Evolutionary conservation across 2,329 filamentous ascomycete genomes (phyloP), one percentile per base, ranked within the genome.

Genomic region (Colletotrichum ledebouriae): DNA sequence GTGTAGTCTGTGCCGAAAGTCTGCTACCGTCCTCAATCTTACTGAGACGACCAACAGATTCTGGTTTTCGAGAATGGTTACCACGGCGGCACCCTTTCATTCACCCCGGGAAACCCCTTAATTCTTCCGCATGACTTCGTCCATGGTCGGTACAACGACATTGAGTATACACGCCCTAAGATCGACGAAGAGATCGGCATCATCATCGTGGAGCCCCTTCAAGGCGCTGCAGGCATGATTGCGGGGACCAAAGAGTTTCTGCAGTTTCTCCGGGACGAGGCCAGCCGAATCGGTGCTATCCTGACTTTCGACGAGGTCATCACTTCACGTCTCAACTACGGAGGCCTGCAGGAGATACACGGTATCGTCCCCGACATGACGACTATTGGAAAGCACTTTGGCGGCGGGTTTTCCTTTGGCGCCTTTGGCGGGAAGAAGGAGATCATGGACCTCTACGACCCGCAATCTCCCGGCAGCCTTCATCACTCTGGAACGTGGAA

Each of bases 221-320:
- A 91, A 71, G 89, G 89, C 0, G 83, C 85, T 3, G 89, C 85
- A 0, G 90, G 90, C 0, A 87, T 85, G 60, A 83, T 89, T 6
- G 78, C 81, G 0, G 89, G 80, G 0, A 80, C 77, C 0, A 59
- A 56, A 2, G 82, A 82, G 17, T 92, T 92, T 71, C 52, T 71
- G 17, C 55, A 56, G 3, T 63, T 70, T 20, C 63, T 71, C 39
- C 44, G 67, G 11, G 56, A 67, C 17, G 70, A 70, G 22, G 63
- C 70, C 1, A 70, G 59, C 3, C 63, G 70, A 6, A 20, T 67
- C 41, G 85, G 85, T 2, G 86, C 86, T 0, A 66, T 93, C 1
- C 84, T 93, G 71, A 88, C 93, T 41, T 79, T 92, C 13, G 91
- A 93, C 74, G 91, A 93, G 77, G 90, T 93, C 6, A 90, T 92